Base-by-base conservation (phyloP, 1,139 yeast genomes). In the Zygosaccharomyces sapae region DNA sequence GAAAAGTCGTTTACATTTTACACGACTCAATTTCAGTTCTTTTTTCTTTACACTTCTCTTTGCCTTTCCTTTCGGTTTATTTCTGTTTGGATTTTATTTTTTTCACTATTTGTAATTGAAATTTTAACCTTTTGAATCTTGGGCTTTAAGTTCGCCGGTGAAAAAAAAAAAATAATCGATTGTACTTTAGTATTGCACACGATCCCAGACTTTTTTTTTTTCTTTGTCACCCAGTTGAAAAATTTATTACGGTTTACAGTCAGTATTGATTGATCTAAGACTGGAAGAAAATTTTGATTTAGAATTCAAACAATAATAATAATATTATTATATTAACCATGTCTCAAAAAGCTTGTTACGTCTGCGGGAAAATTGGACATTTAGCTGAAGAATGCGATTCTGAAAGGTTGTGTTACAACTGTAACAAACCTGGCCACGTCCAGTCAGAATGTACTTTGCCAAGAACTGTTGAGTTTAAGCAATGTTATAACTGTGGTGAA, bases 331-430 rank as follows among this genome's bases (percentile, higher is more conserved):
- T n/a, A n/a, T n/a, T n/a, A 46, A 43, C 47, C 42, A 65, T 79
- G 69, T 83, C 81, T 73, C 88, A 87, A 72, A 83, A 85, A 79
- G 83, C 89, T 57, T 85, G 94, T 75, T 85, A 80, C 77, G 87
- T 86, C 71, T 89, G 96, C 74, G 96, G 96, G 63, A 87, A 86
- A 73, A 77, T 85, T 58, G 96, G 96, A 60, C 96, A 87, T 75
- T 77, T 86, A 65, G 96, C 96, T 55, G 95, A 85, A 67, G 82
- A 79, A 66, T 88, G 96, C 71, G 79, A 81, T 58, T 87, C 86
- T 70, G 76, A 82, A 53, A 83, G 92, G 73, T 76, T 88, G 66
- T 88, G 96, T 73, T 88, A 87, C 83, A 88, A 88, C 81, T 88
- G 96, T 71, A 86, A 84, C 66, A 77, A 83, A 69, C 83, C 95